Conservation (phyloP, 148 eudicot species). For the Rhododendron williamsianum region DNA sequence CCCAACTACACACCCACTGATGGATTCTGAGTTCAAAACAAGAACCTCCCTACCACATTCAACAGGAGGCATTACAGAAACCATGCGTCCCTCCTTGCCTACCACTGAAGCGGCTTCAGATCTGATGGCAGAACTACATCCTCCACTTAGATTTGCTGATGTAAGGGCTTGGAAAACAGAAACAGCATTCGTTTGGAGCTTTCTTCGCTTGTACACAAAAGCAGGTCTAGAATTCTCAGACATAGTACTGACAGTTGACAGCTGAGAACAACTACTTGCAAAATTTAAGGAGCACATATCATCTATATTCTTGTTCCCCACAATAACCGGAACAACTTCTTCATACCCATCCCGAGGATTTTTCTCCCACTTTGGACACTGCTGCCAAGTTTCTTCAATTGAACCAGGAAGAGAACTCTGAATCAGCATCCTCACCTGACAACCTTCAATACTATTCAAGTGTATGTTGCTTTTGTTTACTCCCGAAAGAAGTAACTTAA, state of each 20-base stretch:
- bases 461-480: background rate
- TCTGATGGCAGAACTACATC: slow-evolving; percentile 30
- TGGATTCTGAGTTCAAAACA: slow-evolving; percentile 28
- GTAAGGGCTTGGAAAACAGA: slow-evolving; percentile 13
- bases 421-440: slow-evolving; percentile 26
- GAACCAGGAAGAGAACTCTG: slow-evolving; percentile 23
- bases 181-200: slow-evolving; percentile 27
- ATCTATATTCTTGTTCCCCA: slow-evolving; percentile 18
- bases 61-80: slow-evolving; percentile 21
- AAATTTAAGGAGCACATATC: slow-evolving; percentile 23
- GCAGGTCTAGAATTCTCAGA: slow-evolving; percentile 41
- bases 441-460: background rate
- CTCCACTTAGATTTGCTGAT: slow-evolving; percentile 31
- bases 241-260: slow-evolving; percentile 37
- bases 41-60: slow-evolving; percentile 23
- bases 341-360: slow-evolving; percentile 14
- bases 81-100: slow-evolving; percentile 19
- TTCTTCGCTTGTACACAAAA: slow-evolving; percentile 60
- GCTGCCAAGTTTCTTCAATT: slow-evolving; percentile 31
- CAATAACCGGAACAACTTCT: slow-evolving; percentile 20
- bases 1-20: slow-evolving; percentile 28
- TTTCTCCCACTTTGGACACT: slow-evolving; percentile 27
- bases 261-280: slow-evolving; percentile 38
- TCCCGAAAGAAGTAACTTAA: background rate
- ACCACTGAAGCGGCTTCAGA: slow-evolving; percentile 38